Evolutionary conservation across 768 basidiomycete species (phyloP).

Genomic region (Leccinum obscurum): DNA sequence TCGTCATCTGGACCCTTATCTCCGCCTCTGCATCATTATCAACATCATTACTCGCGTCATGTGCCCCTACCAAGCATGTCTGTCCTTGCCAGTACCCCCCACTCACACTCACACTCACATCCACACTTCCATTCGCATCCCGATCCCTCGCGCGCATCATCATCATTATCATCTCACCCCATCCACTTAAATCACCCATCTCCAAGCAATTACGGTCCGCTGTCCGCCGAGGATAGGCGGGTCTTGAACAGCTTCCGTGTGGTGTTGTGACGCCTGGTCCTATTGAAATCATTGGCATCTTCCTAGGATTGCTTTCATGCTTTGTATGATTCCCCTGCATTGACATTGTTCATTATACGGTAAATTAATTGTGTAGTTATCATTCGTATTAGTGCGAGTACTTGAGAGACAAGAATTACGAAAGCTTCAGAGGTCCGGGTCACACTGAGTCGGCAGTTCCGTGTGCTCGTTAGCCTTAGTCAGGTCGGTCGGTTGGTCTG

Average conservation of each 20-base stretch:
- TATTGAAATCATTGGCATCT: slow-evolving; percentile 8
- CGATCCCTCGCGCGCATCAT: not conserved
- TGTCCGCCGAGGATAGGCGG: slow-evolving; percentile 58
- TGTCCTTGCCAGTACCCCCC: slow-evolving; percentile 6
- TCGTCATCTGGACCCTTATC: slow-evolving; percentile 17
- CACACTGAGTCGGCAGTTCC: not conserved
- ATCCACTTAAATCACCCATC: slow-evolving; percentile 27
- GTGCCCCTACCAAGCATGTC: slow-evolving; percentile 27
- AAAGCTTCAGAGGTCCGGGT: not conserved
- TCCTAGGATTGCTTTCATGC: not conserved
- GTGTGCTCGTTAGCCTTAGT: not conserved
- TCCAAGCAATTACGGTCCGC: slow-evolving; percentile 36
- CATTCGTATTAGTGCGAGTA: not conserved
- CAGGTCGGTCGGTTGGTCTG: not conserved
- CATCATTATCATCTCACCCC: slow-evolving; percentile 7
- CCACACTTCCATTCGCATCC: slow-evolving; percentile 2
- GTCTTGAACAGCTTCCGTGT: slow-evolving; percentile 58
- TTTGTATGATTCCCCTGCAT: slow-evolving; percentile 8
- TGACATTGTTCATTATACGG: not conserved
- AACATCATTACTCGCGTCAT: slow-evolving; percentile 8
- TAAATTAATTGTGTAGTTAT: slow-evolving; percentile 4
- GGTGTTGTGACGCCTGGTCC: slow-evolving; percentile 38
- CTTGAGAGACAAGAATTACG: not conserved
- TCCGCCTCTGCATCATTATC: slow-evolving; percentile 5
- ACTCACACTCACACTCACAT: not conserved